Evolutionary conservation across 2,329 filamentous ascomycete species (phyloP).

Genomic region (Berkeleyomyces basicola): DNA sequence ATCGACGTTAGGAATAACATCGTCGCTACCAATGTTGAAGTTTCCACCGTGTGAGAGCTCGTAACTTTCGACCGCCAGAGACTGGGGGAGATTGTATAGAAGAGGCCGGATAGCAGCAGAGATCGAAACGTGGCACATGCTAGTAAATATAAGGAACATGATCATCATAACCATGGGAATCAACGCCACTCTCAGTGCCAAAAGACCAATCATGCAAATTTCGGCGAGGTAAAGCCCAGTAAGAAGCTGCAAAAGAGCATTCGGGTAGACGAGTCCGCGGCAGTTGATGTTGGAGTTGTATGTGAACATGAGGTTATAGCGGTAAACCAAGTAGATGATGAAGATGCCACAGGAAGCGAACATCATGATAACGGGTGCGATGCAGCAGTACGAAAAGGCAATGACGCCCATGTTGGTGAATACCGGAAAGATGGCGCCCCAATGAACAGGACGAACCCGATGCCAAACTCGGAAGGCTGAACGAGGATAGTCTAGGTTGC

Average conservation of each 20-base stretch:
- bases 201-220: constrained; percentile 69
- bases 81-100: constrained; percentile 62
- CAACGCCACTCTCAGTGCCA: constrained; percentile 49
- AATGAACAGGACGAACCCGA: constrained; percentile 54
- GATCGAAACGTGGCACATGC: constrained; percentile 59
- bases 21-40: constrained; percentile 13
- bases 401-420: constrained; percentile 71
- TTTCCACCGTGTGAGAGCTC: constrained; percentile 8
- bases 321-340: constrained; percentile 73
- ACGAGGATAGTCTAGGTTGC: constrained; percentile 61
- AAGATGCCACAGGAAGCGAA: constrained; percentile 67
- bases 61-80: constrained; percentile 34
- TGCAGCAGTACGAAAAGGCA: constrained; percentile 69
- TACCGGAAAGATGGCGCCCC: constrained; percentile 69
- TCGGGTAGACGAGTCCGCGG: constrained; percentile 72
- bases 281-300: constrained; percentile 70
- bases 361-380: constrained; percentile 68
- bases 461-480: constrained; percentile 68
- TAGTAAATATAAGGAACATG: constrained; percentile 55
- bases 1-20: constrained; percentile 4
- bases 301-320: constrained; percentile 83
- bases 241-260: constrained; percentile 73
- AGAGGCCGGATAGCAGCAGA: constrained; percentile 60
- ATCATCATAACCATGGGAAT: constrained; percentile 63
- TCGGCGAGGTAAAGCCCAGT: constrained; percentile 72